phyloP scores from a whole-genome alignment of 139 green algal species.

The Diplosphaera chodatii region DNA sequence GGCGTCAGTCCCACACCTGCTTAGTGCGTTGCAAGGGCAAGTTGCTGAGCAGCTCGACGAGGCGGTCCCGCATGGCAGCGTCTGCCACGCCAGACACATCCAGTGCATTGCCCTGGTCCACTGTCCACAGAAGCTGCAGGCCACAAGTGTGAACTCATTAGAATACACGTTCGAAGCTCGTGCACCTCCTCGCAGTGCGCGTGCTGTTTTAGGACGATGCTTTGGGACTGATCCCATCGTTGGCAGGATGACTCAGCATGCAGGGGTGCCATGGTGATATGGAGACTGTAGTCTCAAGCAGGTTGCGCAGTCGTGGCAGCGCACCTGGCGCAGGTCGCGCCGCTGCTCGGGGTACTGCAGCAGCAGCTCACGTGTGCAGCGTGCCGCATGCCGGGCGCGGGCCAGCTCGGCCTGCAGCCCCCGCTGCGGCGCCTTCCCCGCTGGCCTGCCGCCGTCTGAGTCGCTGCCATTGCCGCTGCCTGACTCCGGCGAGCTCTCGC shows the following conservation, averaged over 20 bases:
- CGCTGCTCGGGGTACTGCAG: conserved; percentile 15
- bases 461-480: too few relatives aligned
- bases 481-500: too few relatives aligned
- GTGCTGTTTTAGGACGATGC: neutral
- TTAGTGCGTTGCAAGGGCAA: conserved; percentile 23
- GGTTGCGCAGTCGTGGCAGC: neutral
- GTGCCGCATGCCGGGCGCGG: neutral
- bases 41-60: conserved; percentile 29
- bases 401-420: neutral
- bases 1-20: neutral
- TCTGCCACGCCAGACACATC: conserved; percentile 31
- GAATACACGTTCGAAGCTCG: too few relatives aligned
- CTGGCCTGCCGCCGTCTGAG: too few relatives aligned
- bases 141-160: too few relatives aligned
- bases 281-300: neutral
- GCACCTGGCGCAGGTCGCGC: conserved; percentile 27
- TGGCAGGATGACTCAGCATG: neutral
- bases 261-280: neutral
- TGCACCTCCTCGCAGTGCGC: too few relatives aligned
- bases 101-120: conserved; percentile 31
- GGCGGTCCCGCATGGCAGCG: conserved; percentile 9
- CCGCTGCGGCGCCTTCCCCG: too few relatives aligned
- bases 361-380: conserved; percentile 22
- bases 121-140: conserved; percentile 25
- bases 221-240: neutral